Base-by-base conservation (phyloP, 768 basidiomycete species). In the Lentinula lateritia region DNA sequence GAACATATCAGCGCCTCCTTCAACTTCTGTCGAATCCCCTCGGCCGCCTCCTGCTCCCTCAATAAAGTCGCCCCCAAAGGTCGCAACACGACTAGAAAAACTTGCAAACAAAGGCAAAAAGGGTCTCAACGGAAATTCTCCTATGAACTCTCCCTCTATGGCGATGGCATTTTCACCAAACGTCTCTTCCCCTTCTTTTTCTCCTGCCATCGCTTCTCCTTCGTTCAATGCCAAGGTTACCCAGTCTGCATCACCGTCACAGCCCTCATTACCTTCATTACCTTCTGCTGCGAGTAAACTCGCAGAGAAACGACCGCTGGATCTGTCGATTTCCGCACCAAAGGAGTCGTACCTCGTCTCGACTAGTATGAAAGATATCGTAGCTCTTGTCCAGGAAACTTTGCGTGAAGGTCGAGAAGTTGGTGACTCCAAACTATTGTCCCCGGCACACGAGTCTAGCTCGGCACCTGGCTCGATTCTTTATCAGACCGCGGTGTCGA, bases 351-450 rank as follows among this genome's bases (percentile, higher is more conserved):
- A 87, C 69, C 63, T 77, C 10, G 87, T 89, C 23, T 87, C 90
- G 12, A 75, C 74, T 28, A 79, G 81, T 20, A 80, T 80, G 46
- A 83, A 80, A 63, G 79, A 77, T 10, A 74, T 91, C 43, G 66
- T 87, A 46, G 74, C 72, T 48, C 77, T 82, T 34, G 84, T 90
- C 0, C 82, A 86, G 68, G 83, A 84, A 45, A 78, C 84, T 10
- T 75, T 93, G 41, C 73, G 76, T 13, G 93, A 95, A 72, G 87
- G 88, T 48, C 80, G 80, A 57, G 81, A 86, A 32, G 79, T 95
- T 53, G 74, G 81, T 7, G 71, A 78, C 1, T 86, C 88, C 1
- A 78, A 78, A 59, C 76, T 89, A 32, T 81, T 90, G 60, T 64
- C 76, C 23, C 23, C 23, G 35, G 63, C 73, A 62, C 58, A 1